Base-by-base conservation (phyloP, 2,329 filamentous ascomycete genomes). In the Didymella arachidicola region DNA sequence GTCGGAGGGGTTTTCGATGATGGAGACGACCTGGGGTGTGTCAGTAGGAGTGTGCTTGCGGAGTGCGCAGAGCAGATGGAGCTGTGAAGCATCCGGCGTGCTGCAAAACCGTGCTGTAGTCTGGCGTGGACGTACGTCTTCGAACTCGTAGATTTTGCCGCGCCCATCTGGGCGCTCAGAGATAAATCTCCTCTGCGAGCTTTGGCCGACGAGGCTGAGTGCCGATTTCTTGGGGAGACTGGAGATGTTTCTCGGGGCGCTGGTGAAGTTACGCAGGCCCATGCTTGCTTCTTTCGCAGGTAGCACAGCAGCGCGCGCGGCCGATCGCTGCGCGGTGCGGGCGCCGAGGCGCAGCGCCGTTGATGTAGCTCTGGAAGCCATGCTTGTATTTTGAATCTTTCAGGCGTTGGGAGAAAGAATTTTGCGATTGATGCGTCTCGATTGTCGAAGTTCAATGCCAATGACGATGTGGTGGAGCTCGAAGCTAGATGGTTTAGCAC, bases 121-220 rank as follows among this genome's bases (percentile, higher is more conserved):
- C 16, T 44, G 16, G n/a, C 18, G 29, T 43, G 12, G 18, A 68
- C 65, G 18, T 64, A 77, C 76, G 42, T 76, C 72, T 42, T 75
- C 69, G 60, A 79, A 82, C 39, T 76, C 67, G 57, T 79, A 81
- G 18, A 76, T 61, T 56, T 76, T 79, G 27, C 77, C 65, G 2
- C 71, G 66, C 73, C 72, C 76, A 76, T 71, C 79, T 61, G 41
- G 70, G 45, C 53, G 58, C 48, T 60, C 58, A 10, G 53, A 57
- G 36, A 60, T 60, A 14, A n/a, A 51, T 7, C 57, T 27, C 18
- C 42, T 36, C 36, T 56, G 57, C 36, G 42, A 34, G 19, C 42
- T 14, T 30, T 65, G 57, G 8, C 7, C 55, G 26, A 29, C n/a
- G n/a, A 50, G 4, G 12, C 27, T 50, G 32, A 45, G 14, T 8